Percentiles rank a stretch among this genome's conserved stretches.
Conservation (phyloP, 306 rosid genomes). For the Coriaria nepalensis region DNA sequence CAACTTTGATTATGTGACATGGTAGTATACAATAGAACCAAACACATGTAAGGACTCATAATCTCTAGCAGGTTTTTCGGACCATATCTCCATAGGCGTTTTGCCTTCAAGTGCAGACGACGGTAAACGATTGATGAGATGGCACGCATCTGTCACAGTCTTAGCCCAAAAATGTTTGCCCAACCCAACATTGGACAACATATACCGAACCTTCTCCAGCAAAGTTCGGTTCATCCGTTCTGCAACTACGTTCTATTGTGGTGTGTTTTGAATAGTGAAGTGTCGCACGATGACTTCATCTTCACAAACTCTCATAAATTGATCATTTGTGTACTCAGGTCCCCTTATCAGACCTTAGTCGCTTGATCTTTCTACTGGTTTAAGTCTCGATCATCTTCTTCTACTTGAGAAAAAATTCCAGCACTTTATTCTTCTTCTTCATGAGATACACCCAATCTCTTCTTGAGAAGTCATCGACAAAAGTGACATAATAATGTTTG, state of each 20-base stretch:
- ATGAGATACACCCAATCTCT: too few species aligned
- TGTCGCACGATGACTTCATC: not conserved
- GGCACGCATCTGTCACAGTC: not conserved
- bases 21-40: not conserved
- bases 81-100: not conserved
- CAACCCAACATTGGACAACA: conserved; percentile 3
- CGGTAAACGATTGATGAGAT: not conserved
- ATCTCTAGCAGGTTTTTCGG: not conserved
- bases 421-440: too few species aligned
- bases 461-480: too few species aligned
- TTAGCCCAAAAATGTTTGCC: not conserved
- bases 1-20: not conserved
- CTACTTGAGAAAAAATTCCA: too few species aligned
- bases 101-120: not conserved
- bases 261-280: too few species aligned
- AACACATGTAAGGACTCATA: conserved; percentile 1
- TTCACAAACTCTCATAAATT: too few species aligned
- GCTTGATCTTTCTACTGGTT: too few species aligned
- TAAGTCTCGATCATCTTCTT: too few species aligned
- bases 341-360: too few species aligned
- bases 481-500: too few species aligned
- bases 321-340: too few species aligned
- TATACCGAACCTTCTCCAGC: not conserved
- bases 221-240: not conserved
- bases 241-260: not conserved